Conservation (phyloP, 148 eudicot genomes). For the Nyssa sinensis region DNA sequence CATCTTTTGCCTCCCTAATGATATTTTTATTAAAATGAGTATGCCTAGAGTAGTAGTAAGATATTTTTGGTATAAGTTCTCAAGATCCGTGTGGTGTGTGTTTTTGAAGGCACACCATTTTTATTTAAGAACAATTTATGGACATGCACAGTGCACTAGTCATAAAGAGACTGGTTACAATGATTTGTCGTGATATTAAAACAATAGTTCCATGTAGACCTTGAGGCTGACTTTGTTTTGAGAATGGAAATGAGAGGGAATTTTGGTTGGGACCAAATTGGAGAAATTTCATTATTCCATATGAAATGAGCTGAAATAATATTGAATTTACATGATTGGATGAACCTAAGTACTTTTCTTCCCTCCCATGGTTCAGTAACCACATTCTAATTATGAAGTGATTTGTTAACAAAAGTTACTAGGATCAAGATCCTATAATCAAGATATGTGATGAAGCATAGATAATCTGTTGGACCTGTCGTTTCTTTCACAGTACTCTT, state of each 20-base stretch:
- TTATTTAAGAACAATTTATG: not conserved
- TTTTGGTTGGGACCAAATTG: conserved; percentile 4
- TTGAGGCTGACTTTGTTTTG: not conserved
- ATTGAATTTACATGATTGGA: not conserved
- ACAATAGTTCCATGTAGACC: not conserved
- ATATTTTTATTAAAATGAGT: too few species aligned
- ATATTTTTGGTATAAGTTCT: too few species aligned
- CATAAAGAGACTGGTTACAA: not conserved
- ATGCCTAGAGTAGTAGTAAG: too few species aligned
- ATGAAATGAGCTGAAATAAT: conserved; percentile 2
- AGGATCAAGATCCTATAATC: not conserved
- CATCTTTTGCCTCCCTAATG: too few species aligned
- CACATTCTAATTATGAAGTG: not conserved
- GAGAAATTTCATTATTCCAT: conserved; percentile 3
- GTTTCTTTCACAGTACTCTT: not conserved
- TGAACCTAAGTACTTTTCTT: not conserved
- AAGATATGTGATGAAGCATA: not conserved
- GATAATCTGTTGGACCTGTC: not conserved
- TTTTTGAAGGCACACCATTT: not conserved
- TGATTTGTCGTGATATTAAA: not conserved
- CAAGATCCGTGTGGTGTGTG: too few species aligned
- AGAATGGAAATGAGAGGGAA: not conserved
- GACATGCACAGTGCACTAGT: not conserved
- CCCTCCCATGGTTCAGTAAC: not conserved
- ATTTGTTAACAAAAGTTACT: not conserved